Conservation (phyloP, 1,139 yeast genomes). For the Suzukiozyma palmioleophila region DNA sequence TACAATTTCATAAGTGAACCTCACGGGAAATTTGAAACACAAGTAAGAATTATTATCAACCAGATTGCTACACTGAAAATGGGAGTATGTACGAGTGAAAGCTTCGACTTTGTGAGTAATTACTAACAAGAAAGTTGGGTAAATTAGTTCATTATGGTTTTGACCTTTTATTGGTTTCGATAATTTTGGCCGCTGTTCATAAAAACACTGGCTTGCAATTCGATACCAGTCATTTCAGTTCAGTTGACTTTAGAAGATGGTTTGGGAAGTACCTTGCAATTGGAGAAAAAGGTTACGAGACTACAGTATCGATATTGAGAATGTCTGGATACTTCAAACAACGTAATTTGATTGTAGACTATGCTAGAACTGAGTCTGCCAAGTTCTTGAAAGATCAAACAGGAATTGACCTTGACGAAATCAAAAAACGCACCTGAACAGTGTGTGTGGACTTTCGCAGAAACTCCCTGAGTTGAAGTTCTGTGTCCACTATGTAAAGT, state of each 20-base stretch:
- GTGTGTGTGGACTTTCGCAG: too few species aligned
- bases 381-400: conserved; percentile 32
- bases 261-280: conserved; percentile 48
- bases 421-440: conserved; percentile 6
- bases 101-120: neutral
- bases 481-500: too few species aligned
- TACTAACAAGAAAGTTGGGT: conserved; percentile 35
- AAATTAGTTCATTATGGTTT: conserved; percentile 51
- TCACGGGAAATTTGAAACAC: too few species aligned
- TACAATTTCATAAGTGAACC: too few species aligned
- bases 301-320: conserved; percentile 33
- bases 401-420: conserved; percentile 26
- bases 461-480: too few species aligned
- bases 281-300: conserved; percentile 53
- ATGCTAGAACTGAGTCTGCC: conserved; percentile 29
- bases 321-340: conserved; percentile 44
- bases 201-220: conserved; percentile 57
- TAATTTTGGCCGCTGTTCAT: conserved; percentile 62
- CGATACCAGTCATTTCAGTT: conserved; percentile 42
- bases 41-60: too few species aligned
- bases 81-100: conserved; percentile 8
- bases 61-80: conserved; percentile 2
- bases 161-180: conserved; percentile 57
- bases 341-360: conserved; percentile 34
- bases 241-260: conserved; percentile 52